Conservation (phyloP, 495 filamentous ascomycete genomes). For the Lasiosphaeria hispida region DNA sequence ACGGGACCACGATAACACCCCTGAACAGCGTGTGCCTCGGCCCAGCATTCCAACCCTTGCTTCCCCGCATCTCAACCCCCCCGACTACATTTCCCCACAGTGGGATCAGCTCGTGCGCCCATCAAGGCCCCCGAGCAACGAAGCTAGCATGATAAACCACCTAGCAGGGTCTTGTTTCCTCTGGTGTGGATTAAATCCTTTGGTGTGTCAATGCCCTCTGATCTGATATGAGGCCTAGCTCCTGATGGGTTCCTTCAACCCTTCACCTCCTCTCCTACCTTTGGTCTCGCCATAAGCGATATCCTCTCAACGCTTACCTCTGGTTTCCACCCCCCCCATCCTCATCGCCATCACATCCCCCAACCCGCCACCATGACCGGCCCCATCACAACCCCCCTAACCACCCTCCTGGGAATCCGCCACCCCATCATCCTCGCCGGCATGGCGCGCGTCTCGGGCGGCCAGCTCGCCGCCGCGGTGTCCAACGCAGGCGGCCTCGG, state of each 20-base stretch:
- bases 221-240: too few relatives aligned
- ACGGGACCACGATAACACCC: background rate
- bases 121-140: background rate
- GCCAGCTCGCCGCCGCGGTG: conserved; percentile 77
- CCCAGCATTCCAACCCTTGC: background rate
- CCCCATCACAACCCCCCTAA: conserved; percentile 72
- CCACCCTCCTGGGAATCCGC: conserved; percentile 67
- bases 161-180: background rate
- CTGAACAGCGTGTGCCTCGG: conserved; percentile 8
- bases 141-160: background rate
- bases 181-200: background rate
- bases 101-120: background rate
- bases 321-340: background rate
- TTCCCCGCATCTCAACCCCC: conserved; percentile 17
- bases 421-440: conserved; percentile 85
- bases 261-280: background rate
- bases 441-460: conserved; percentile 80
- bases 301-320: too few relatives aligned
- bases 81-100: conserved; percentile 8
- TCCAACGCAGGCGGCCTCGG: conserved; percentile 85
- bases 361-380: conserved; percentile 32
- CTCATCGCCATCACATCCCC: background rate
- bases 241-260: background rate
- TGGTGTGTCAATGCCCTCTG: background rate
- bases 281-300: too few relatives aligned